Percentiles rank a stretch among this genome's conserved stretches.
phyloP scores from a whole-genome alignment of 2,329 filamentous ascomycete species.

The Fusarium nisikadoi region DNA sequence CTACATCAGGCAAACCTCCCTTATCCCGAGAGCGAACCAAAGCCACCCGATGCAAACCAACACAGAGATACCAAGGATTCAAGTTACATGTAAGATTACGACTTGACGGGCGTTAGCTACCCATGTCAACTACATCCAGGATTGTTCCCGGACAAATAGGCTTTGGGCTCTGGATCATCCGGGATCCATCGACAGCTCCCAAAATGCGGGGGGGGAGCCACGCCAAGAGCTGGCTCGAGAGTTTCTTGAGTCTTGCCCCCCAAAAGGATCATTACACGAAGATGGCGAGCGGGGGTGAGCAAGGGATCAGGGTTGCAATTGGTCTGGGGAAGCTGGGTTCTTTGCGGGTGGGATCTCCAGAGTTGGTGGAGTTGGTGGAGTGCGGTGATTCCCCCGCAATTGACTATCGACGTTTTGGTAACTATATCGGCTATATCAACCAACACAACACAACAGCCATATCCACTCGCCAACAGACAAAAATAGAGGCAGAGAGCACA shows the following conservation, averaged over 20 bases:
- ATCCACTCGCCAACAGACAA: background rate
- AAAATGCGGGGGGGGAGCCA: slow-evolving; percentile 36
- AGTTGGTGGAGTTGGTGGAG: background rate
- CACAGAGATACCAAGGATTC: slow-evolving; percentile 12
- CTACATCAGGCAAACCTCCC: slow-evolving; percentile 29
- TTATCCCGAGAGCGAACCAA: slow-evolving; percentile 29
- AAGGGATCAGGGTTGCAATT: background rate
- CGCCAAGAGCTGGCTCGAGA: background rate
- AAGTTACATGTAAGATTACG: slow-evolving; percentile 35
- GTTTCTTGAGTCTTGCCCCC: background rate
- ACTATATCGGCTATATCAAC: slow-evolving; percentile 9
- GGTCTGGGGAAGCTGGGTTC: background rate
- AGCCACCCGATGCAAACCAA: background rate
- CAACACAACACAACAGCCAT: background rate
- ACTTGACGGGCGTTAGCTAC: slow-evolving; percentile 28
- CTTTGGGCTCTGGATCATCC: slow-evolving; percentile 1
- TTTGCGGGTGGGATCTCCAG: background rate
- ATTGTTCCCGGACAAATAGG: slow-evolving; percentile 30
- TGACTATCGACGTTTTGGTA: slow-evolving; percentile 5
- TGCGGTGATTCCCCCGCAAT: slow-evolving; percentile 20
- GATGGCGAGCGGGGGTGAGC: slow-evolving; percentile 16
- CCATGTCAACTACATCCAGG: background rate
- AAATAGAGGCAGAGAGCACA: background rate
- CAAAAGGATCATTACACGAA: slow-evolving; percentile 18
- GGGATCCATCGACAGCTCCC: background rate